Percentiles rank a stretch among this genome's conserved stretches.
phyloP scores from a whole-genome alignment of 164 flowering plant genomes.

The Kingdonia uniflora region DNA sequence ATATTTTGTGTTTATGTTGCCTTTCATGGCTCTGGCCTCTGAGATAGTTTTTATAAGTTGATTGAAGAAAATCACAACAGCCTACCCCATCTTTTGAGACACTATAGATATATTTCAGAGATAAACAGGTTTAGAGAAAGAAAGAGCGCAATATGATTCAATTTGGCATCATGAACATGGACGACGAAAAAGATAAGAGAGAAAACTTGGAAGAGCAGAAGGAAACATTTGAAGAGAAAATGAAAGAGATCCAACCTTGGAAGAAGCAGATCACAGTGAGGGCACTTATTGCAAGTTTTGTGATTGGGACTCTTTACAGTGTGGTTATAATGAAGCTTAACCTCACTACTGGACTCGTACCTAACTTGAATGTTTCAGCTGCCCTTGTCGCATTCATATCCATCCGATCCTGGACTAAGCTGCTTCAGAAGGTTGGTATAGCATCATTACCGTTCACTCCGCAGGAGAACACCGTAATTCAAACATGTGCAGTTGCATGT shows the following conservation, averaged over 20 bases:
- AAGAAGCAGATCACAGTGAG: slow-evolving; percentile 61
- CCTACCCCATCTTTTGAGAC: no score
- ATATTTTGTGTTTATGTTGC: no score
- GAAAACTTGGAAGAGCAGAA: slow-evolving; percentile 17
- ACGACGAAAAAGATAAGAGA: slow-evolving; percentile 19
- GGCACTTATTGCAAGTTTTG: slow-evolving; percentile 57
- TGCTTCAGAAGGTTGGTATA: slow-evolving; percentile 46
- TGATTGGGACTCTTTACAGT: slow-evolving; percentile 64
- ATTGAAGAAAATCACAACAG: no score
- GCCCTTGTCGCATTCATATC: slow-evolving; percentile 81
- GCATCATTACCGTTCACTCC: slow-evolving; percentile 55
- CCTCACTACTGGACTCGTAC: slow-evolving; percentile 77
- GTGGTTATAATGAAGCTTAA: slow-evolving; percentile 77
- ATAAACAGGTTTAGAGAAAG: no score
- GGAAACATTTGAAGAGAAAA: slow-evolving; percentile 7
- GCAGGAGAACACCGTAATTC: slow-evolving; percentile 93
- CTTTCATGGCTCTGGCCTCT: no score
- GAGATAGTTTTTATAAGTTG: no score
- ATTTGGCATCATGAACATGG: slow-evolving; percentile 13
- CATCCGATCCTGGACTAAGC: slow-evolving; percentile 57
- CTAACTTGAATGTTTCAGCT: slow-evolving; percentile 82
- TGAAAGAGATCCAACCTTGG: slow-evolving; percentile 51
- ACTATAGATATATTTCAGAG: no score
- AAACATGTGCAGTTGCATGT: slow-evolving; percentile 90
- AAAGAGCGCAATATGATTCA: no score